These are phyloP conservation scores for Blastobotrys americana DNA, from an alignment of 805 yeast species.

Conservation along the genomic window DNA sequence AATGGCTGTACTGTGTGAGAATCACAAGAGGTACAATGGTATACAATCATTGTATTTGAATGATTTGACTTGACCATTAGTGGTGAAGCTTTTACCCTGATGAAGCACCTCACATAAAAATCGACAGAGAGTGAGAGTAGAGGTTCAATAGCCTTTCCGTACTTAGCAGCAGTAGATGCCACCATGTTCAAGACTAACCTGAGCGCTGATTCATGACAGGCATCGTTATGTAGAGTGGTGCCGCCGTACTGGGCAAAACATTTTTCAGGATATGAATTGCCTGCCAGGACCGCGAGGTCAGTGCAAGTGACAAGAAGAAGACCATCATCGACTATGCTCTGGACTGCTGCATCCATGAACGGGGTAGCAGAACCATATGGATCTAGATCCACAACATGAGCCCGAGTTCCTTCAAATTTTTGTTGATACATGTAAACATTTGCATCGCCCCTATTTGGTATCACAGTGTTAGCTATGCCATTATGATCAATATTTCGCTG, in stretches of 20 bases:
- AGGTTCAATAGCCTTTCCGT: constrained; percentile 83
- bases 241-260: constrained; percentile 96
- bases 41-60: constrained; percentile 66
- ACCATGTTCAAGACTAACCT: constrained; percentile 73
- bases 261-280: constrained; percentile 93
- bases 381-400: constrained; percentile 84
- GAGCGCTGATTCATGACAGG: constrained; percentile 89
- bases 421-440: constrained; percentile 60
- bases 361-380: constrained; percentile 98
- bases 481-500: constrained; percentile 64
- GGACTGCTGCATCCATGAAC: constrained; percentile 86
- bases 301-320: constrained; percentile 88
- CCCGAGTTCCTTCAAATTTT: constrained; percentile 27
- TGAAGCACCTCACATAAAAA: constrained; percentile 82
- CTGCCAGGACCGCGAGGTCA: constrained; percentile 92
- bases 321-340: constrained; percentile 77
- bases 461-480: constrained; percentile 47
- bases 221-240: constrained; percentile 73
- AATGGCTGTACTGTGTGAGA: constrained; percentile 62
- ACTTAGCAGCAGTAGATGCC: constrained; percentile 79
- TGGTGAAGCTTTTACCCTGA: constrained; percentile 72
- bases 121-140: constrained; percentile 79
- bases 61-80: constrained; percentile 73
- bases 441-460: constrained; percentile 83
- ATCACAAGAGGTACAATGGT: constrained; percentile 85